Conservation (phyloP, 805 yeast species). For the Starmerella ratchasimensis region DNA sequence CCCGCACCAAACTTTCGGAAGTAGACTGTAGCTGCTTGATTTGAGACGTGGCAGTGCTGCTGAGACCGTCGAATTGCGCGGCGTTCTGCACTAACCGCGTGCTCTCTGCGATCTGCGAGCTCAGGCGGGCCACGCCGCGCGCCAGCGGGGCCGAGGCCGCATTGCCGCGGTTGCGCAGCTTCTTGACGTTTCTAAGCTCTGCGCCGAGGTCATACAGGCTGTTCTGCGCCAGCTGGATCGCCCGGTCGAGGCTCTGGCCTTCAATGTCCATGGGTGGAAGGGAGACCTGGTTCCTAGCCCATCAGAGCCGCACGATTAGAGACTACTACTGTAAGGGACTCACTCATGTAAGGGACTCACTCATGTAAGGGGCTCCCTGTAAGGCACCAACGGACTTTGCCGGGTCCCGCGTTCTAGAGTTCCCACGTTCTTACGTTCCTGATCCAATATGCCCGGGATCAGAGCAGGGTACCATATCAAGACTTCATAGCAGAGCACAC, state of each 20-base stretch:
- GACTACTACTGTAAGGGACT: too few relatives aligned
- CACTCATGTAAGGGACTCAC: too few relatives aligned
- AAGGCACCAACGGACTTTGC: too few relatives aligned
- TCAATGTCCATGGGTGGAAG: constrained; percentile 14
- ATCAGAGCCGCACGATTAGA: too few relatives aligned
- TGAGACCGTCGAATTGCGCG: constrained; percentile 1
- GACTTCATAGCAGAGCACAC: too few relatives aligned
- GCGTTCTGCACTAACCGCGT: constrained; percentile 2
- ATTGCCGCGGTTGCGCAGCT: constrained; percentile 6
- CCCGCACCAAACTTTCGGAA: constrained; percentile 10
- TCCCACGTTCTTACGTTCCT: too few relatives aligned
- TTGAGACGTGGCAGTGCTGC: constrained; percentile 3
- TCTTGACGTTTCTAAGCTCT: constrained; percentile 12
- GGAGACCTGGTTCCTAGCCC: neutral
- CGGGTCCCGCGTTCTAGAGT: too few relatives aligned
- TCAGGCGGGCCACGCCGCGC: constrained; percentile 8
- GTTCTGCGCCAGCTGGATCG: constrained; percentile 14
- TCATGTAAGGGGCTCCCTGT: too few relatives aligned
- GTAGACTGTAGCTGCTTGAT: constrained; percentile 8
- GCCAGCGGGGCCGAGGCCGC: constrained; percentile 6
- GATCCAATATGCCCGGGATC: too few relatives aligned
- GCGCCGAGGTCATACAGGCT: constrained; percentile 17
- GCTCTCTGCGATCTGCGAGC: constrained; percentile 10
- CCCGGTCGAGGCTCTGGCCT: constrained; percentile 12
- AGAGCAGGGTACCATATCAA: too few relatives aligned